phyloP scores from a whole-genome alignment of 768 basidiomycete species.

The Cystobasidium onofrii region DNA sequence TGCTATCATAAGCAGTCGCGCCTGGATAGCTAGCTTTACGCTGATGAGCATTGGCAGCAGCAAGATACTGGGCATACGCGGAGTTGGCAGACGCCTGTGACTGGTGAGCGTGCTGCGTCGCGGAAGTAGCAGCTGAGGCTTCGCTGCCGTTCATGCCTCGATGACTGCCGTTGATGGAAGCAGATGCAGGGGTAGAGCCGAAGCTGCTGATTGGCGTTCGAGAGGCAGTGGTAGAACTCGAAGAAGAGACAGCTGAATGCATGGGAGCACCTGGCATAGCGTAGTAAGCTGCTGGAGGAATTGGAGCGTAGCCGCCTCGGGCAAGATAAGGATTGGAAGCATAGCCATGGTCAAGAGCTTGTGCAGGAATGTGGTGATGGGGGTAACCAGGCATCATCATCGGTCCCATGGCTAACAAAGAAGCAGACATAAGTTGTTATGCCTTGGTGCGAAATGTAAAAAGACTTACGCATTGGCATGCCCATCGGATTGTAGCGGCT shows the following conservation, averaged over 20 bases:
- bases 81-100: neutral
- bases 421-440: neutral
- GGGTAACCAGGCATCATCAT: constrained; percentile 55
- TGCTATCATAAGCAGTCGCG: neutral
- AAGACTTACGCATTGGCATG: constrained; percentile 16
- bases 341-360: constrained; percentile 15
- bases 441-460: neutral
- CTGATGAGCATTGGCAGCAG: constrained; percentile 3
- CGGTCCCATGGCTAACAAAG: neutral
- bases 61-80: neutral
- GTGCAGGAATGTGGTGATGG: constrained; percentile 70
- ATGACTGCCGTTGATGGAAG: neutral
- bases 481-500: constrained; percentile 22
- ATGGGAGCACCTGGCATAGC: neutral
- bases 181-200: neutral
- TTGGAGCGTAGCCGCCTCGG: neutral
- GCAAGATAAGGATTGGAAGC: constrained; percentile 7
- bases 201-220: constrained; percentile 3
- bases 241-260: neutral
- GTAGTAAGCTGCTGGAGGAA: neutral
- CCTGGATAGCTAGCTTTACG: neutral
- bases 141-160: neutral
- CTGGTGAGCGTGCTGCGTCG: neutral
- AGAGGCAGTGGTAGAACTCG: neutral
- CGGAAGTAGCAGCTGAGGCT: neutral